Conservation (phyloP, 1,284 basidiomycete genomes). For the Cryptococcus jaspeensis region DNA sequence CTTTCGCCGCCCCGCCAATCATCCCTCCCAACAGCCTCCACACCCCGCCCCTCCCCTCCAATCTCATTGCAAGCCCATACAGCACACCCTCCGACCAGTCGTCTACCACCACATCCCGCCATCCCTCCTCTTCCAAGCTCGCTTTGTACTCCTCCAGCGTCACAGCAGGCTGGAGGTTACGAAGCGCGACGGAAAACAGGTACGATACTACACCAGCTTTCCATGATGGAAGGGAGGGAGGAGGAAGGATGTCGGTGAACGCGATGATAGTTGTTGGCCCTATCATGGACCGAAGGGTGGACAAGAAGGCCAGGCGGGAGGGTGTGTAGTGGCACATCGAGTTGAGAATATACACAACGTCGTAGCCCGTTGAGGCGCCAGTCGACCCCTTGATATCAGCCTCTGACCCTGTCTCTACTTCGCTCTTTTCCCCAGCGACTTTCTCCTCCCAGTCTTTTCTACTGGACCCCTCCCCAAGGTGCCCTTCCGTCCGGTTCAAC, state of each 20-base stretch:
- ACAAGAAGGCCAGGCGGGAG: constrained; percentile 56
- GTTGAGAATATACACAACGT: constrained; percentile 58
- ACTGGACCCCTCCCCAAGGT: constrained; percentile 20
- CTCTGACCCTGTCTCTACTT: neutral
- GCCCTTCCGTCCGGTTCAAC: constrained; percentile 40
- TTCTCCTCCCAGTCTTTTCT: neutral
- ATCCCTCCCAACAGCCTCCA: constrained; percentile 54
- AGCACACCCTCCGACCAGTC: constrained; percentile 65
- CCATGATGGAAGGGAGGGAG: constrained; percentile 19
- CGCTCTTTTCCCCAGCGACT: no score
- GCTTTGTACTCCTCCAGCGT: constrained; percentile 56
- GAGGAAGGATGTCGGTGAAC: constrained; percentile 61
- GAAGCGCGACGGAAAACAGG: constrained; percentile 54
- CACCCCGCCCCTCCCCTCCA: constrained; percentile 55
- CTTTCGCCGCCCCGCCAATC: constrained; percentile 51
- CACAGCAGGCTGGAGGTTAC: constrained; percentile 55
- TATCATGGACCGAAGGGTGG: constrained; percentile 55
- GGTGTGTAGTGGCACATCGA: constrained; percentile 70
- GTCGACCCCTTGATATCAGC: neutral
- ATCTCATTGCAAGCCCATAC: constrained; percentile 59
- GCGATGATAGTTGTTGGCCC: constrained; percentile 59
- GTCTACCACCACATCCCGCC: constrained; percentile 58
- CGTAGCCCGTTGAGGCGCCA: constrained; percentile 43
- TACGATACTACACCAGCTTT: constrained; percentile 33
- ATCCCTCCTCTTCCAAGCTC: constrained; percentile 59